Evolutionary conservation across 208 protist species (phyloP).

Genomic region (Crithidia mellificae): DNA sequence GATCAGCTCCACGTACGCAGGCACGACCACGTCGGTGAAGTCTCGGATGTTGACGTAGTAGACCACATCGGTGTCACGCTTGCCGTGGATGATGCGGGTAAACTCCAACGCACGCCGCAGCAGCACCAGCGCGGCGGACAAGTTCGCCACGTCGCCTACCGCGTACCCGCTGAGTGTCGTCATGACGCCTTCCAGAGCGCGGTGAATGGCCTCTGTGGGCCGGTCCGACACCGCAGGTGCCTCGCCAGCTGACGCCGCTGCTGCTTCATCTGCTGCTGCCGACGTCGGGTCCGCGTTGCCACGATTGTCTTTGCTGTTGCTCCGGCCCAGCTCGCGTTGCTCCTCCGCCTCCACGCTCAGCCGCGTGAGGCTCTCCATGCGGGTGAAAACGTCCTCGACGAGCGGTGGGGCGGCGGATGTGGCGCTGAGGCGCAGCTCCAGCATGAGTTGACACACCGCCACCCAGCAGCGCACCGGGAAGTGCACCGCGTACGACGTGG

Average conservation of each 20-base stretch:
- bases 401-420: slow-evolving; percentile 36
- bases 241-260: not conserved
- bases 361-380: slow-evolving; percentile 73
- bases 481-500: slow-evolving; percentile 65
- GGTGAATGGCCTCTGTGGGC: slow-evolving; percentile 39
- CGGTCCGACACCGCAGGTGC: not conserved
- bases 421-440: slow-evolving; percentile 42
- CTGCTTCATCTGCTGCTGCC: not conserved
- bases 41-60: slow-evolving; percentile 67
- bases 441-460: slow-evolving; percentile 58
- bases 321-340: no score
- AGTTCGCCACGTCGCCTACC: slow-evolving; percentile 43
- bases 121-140: slow-evolving; percentile 57
- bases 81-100: slow-evolving; percentile 62
- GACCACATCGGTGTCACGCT: slow-evolving; percentile 39
- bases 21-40: slow-evolving; percentile 55
- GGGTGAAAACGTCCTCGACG: slow-evolving; percentile 66
- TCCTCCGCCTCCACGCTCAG: slow-evolving; percentile 42
- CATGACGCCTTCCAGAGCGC: slow-evolving; percentile 57
- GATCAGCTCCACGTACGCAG: slow-evolving; percentile 57
- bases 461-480: slow-evolving; percentile 78
- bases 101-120: slow-evolving; percentile 69
- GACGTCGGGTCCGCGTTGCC: no score
- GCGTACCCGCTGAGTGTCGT: slow-evolving; percentile 41
- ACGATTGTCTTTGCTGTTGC: no score